Conservation (phyloP, 768 basidiomycete species). For the Pleurotus pulmonarius region DNA sequence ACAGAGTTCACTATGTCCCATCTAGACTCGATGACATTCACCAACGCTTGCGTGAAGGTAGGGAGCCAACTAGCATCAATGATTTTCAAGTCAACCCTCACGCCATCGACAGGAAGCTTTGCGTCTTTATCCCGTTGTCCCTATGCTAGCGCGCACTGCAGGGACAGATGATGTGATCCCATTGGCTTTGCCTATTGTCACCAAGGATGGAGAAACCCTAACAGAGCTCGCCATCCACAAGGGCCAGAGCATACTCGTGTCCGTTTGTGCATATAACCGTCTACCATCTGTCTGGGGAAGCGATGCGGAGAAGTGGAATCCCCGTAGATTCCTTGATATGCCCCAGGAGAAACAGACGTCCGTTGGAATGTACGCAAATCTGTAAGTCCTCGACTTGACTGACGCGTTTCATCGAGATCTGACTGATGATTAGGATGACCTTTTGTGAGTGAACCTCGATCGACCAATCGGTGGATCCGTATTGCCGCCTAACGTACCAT, state of each 20-base stretch:
- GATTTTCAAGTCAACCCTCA: not conserved
- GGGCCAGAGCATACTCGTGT: conserved; percentile 29
- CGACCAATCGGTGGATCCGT: not conserved
- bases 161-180: conserved; percentile 37
- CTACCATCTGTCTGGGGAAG: conserved; percentile 13
- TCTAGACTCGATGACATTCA: not conserved
- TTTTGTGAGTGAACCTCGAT: not conserved
- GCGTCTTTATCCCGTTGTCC: conserved; percentile 26
- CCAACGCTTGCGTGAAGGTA: conserved; percentile 5
- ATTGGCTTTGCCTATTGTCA: conserved; percentile 32
- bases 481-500: not conserved
- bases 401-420: not conserved
- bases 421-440: not conserved
- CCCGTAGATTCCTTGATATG: conserved; percentile 13
- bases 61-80: not conserved
- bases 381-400: conserved; percentile 14
- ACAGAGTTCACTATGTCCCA: not conserved
- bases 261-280: conserved; percentile 32
- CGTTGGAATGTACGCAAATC: conserved; percentile 21
- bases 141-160: conserved; percentile 16
- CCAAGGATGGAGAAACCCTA: conserved; percentile 26
- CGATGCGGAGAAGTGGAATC: conserved; percentile 18
- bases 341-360: conserved; percentile 10
- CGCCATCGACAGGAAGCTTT: conserved; percentile 19
- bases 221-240: conserved; percentile 28